Evolutionary conservation across 331 rosid species (phyloP).

Genomic region (Pyracantha coccinea): DNA sequence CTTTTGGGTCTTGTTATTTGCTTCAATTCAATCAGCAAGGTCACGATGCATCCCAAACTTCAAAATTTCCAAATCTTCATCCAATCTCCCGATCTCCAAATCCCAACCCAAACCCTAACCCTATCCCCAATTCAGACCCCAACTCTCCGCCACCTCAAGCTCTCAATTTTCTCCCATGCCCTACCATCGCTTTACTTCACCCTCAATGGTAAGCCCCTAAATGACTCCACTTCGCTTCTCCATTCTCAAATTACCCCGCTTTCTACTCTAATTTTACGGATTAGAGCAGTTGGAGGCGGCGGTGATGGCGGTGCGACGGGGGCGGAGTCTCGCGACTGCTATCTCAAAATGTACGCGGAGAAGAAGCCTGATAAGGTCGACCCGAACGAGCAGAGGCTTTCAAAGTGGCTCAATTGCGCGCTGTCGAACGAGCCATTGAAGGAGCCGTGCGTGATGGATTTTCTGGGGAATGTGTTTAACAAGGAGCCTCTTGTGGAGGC

Average conservation of each 20-base stretch:
- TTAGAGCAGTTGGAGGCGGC: constrained; percentile 65
- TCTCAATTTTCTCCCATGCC: constrained; percentile 25
- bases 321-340: constrained; percentile 95
- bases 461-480: constrained; percentile 70
- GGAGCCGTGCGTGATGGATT: constrained; percentile 82
- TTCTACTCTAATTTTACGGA: constrained; percentile 50
- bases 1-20: constrained; percentile 3
- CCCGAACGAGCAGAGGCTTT: constrained; percentile 78
- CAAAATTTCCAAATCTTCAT: constrained; percentile 42
- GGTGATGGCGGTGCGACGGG: constrained; percentile 98
- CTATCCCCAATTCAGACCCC: constrained; percentile 20
- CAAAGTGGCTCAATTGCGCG: constrained; percentile 80
- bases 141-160: constrained; percentile 53
- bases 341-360: constrained; percentile 82
- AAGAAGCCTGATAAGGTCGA: constrained; percentile 93
- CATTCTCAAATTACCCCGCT: constrained; percentile 33
- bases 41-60: constrained; percentile 25
- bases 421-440: constrained; percentile 79
- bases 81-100: constrained; percentile 45
- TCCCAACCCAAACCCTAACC: constrained; percentile 35
- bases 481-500: constrained; percentile 79
- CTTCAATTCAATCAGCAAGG: not conserved
- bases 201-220: constrained; percentile 54
- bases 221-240: constrained; percentile 32
- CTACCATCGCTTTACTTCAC: constrained; percentile 53